phyloP scores from a whole-genome alignment of 2,329 filamentous ascomycete genomes.

The Akanthomyces dipterigenus region DNA sequence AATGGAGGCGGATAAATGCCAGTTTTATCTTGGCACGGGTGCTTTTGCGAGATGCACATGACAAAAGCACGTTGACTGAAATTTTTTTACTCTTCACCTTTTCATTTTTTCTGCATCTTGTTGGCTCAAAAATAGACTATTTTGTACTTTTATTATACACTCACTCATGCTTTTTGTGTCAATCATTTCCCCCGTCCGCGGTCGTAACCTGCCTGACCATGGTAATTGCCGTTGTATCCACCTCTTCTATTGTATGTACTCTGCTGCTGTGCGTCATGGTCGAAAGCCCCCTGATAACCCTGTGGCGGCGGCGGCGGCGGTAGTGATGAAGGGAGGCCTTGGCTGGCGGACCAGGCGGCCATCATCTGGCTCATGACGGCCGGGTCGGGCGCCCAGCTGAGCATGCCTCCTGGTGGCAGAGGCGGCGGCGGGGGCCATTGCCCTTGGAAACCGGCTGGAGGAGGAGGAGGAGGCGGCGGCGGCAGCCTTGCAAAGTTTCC shows the following conservation, averaged over 20 bases:
- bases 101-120: not conserved
- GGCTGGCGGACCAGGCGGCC: slow-evolving; percentile 8
- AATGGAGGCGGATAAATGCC: not conserved
- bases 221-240: slow-evolving; percentile 14
- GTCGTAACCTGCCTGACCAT: slow-evolving; percentile 26
- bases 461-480: slow-evolving; percentile 28
- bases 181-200: slow-evolving; percentile 23
- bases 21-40: not conserved
- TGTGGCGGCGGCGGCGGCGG: slow-evolving; percentile 5
- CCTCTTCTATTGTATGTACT: slow-evolving; percentile 8
- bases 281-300: not conserved
- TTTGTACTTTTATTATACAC: not conserved
- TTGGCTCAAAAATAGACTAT: not conserved
- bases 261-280: not conserved
- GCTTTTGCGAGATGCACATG: not conserved
- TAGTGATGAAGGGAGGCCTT: slow-evolving; percentile 15
- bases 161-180: no score
- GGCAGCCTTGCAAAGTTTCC: slow-evolving; percentile 17
- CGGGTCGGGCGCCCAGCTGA: slow-evolving; percentile 17
- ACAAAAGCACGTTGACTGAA: not conserved
- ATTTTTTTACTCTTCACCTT: not conserved
- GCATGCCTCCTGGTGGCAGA: slow-evolving; percentile 15
- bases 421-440: slow-evolving; percentile 35
- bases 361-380: slow-evolving; percentile 12
- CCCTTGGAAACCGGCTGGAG: slow-evolving; percentile 33